A percentile compares a stretch with the other conserved stretches of the same genome.
Conservation (phyloP, 306 rosid genomes). For the Cucumis hystrix region DNA sequence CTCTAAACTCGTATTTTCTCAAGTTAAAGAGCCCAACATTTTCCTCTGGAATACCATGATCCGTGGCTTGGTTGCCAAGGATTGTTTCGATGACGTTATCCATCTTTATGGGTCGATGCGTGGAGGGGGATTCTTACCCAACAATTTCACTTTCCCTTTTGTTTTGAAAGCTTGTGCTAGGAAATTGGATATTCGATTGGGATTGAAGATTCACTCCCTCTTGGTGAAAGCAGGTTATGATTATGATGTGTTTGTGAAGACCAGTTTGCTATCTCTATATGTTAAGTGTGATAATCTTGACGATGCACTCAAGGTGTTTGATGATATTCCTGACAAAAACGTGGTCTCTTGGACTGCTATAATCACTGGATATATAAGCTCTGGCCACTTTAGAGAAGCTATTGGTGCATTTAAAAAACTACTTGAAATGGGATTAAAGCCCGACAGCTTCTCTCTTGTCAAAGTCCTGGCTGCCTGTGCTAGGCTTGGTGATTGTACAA, state of each 20-base stretch:
- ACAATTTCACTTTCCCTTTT: not conserved
- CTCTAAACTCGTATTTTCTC: not conserved
- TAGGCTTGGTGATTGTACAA: constrained; percentile 9
- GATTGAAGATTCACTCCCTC: constrained; percentile 34
- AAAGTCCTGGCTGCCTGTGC: not conserved
- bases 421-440: constrained; percentile 50
- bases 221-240: constrained; percentile 45
- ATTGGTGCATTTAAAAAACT: constrained; percentile 31
- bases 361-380: not conserved
- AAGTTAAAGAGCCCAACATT: not conserved
- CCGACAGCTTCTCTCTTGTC: constrained; percentile 24
- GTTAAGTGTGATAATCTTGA: not conserved
- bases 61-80: constrained; percentile 42
- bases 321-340: not conserved
- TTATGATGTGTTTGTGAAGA: constrained; percentile 43
- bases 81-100: constrained; percentile 31
- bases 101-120: constrained; percentile 12
- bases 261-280: constrained; percentile 18
- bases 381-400: constrained; percentile 31
- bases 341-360: not conserved
- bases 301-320: constrained; percentile 1
- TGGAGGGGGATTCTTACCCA: not conserved
- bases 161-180: constrained; percentile 20
- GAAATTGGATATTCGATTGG: constrained; percentile 22
- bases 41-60: constrained; percentile 42